Evolutionary conservation across 805 yeast species (phyloP).

Genomic region (Saccharomycopsis malanga): DNA sequence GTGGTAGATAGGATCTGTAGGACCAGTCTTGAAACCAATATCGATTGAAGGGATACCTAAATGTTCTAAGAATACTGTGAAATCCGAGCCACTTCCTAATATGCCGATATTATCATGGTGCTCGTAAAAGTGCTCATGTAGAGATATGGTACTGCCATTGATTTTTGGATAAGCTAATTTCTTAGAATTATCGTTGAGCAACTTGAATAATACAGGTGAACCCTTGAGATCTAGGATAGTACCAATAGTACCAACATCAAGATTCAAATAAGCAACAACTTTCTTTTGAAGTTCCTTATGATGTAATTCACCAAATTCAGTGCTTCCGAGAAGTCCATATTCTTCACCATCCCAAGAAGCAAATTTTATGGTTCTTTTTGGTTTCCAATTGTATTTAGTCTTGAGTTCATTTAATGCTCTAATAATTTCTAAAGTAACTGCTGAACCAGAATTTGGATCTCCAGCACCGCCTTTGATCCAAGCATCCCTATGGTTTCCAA

Average conservation of each 20-base stretch:
- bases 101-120: conserved; percentile 33
- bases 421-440: conserved; percentile 56
- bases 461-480: conserved; percentile 78
- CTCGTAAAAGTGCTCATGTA: conserved; percentile 33
- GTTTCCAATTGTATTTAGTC: conserved; percentile 49
- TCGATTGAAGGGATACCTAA: conserved; percentile 55
- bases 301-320: conserved; percentile 68
- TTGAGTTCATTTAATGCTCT: conserved; percentile 47
- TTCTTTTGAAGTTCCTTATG: conserved; percentile 38
- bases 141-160: background rate
- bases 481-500: conserved; percentile 77
- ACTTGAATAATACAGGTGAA: conserved; percentile 50
- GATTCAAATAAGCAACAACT: conserved; percentile 60
- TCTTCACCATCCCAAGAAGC: conserved; percentile 83
- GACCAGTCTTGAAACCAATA: conserved; percentile 42
- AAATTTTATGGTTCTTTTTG: conserved; percentile 59
- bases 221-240: conserved; percentile 42
- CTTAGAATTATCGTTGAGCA: conserved; percentile 39
- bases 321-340: conserved; percentile 65
- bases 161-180: conserved; percentile 31
- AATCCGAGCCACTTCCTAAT: conserved; percentile 70
- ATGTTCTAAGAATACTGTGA: conserved; percentile 52
- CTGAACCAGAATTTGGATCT: conserved; percentile 73
- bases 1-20: conserved; percentile 56
- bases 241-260: conserved; percentile 62